Percentiles rank a stretch among this genome's conserved stretches.
Evolutionary conservation across 495 filamentous ascomycete species (phyloP).

Genomic region (Bathelium albidoporum): DNA sequence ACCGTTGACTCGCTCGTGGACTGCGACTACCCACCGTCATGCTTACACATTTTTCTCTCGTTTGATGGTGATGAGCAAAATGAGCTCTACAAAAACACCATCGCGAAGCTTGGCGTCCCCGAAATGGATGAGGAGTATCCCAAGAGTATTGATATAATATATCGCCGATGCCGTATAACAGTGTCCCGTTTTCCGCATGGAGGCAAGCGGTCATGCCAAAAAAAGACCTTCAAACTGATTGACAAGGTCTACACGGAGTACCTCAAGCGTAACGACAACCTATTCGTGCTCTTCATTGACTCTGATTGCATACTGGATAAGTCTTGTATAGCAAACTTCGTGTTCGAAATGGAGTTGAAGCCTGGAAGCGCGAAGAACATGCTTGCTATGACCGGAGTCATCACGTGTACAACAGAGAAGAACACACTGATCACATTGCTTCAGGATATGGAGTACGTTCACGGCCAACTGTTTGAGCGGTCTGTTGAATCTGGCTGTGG

Average conservation of each 20-base stretch:
- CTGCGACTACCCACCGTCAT: conserved; percentile 87
- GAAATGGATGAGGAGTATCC: conserved; percentile 68
- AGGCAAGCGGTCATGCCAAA: conserved; percentile 89
- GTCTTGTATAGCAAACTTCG: conserved; percentile 92
- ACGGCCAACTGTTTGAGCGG: conserved; percentile 93
- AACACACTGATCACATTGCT: conserved; percentile 84
- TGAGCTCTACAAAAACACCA: conserved; percentile 79
- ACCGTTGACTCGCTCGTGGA: conserved; percentile 89
- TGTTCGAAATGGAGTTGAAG: conserved; percentile 98
- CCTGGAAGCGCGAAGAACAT: conserved; percentile 87
- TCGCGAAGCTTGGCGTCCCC: conserved; percentile 79
- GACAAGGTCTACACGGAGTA: conserved; percentile 90
- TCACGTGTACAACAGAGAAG: conserved; percentile 86
- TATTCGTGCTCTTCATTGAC: conserved; percentile 96
- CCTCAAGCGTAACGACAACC: conserved; percentile 74
- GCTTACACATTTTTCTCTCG: conserved; percentile 92
- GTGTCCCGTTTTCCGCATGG: conserved; percentile 90
- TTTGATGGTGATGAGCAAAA: conserved; percentile 88
- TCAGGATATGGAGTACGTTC: conserved; percentile 97
- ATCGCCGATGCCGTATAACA: conserved; percentile 73
- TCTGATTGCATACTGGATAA: conserved; percentile 94
- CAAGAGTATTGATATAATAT: conserved; percentile 81
- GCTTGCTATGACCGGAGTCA: conserved; percentile 97
- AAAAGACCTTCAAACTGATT: conserved; percentile 87
- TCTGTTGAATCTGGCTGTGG: conserved; percentile 95